phyloP scores from a whole-genome alignment of 2,329 filamentous ascomycete genomes.

The Apiospora hydei region DNA sequence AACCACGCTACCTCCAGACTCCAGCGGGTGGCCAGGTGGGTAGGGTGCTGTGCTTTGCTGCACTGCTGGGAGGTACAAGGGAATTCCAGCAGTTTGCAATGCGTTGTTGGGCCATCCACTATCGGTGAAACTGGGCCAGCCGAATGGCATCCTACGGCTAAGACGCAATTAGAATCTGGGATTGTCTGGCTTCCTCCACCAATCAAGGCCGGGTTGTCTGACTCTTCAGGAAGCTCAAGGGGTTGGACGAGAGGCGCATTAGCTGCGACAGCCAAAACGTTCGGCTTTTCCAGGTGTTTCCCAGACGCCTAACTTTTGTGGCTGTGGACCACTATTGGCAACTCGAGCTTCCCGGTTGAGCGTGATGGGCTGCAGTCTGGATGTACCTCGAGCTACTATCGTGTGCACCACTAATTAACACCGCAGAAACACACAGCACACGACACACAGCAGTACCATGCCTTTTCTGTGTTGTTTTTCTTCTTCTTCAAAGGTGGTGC shows the following conservation, averaged over 20 bases:
- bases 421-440: not conserved
- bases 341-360: conserved; percentile 6
- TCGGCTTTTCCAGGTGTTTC: conserved; percentile 7
- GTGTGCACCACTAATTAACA: conserved; percentile 7
- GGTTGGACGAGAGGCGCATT: conserved; percentile 15
- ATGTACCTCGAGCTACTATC: not conserved
- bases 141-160: conserved; percentile 25
- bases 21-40: not conserved
- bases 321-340: conserved; percentile 7
- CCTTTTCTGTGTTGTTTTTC: not conserved
- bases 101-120: conserved; percentile 25
- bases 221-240: conserved; percentile 20
- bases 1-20: not conserved
- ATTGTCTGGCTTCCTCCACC: not conserved
- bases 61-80: not conserved
- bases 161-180: conserved; percentile 19
- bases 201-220: not conserved
- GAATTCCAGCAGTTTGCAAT: conserved; percentile 4
- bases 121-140: conserved; percentile 26
- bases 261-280: conserved; percentile 19
- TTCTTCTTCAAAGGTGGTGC: not conserved
- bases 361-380: not conserved
- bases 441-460: not conserved
- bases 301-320: conserved; percentile 14
- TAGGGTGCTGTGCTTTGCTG: not conserved